Base-by-base conservation (phyloP, 352 stramenopile species). In the Phytophthora constricta region DNA sequence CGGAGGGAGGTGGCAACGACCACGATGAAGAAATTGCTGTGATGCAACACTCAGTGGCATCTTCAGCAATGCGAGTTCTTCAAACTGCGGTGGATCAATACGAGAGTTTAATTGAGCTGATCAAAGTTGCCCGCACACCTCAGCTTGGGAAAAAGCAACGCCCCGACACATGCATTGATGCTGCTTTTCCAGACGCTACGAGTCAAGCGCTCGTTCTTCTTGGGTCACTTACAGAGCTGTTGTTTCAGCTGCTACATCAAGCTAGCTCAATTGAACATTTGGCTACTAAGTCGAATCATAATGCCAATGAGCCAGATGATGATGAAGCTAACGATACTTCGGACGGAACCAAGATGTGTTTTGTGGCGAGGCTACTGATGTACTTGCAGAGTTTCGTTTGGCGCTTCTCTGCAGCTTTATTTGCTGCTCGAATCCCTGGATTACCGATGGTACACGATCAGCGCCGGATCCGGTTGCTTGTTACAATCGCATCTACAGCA, bases 241-340 rank as follows among this genome's bases (percentile, higher is more conserved):
- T 90, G 20, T 93, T 89, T 57, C 51, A 89, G 31, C 55, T 92
- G 8, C 55, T 93, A 31, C 75, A 76, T 8, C 80, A 76, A 25
- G 65, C 80, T 1, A 90, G 79, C 46, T 60, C 55, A 23, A 87
- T 90, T 34, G 65, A 76, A 13, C 71, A 67, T 20, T 65, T 91
- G 43, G 73, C 51, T 23, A 65, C 49, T 19, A 49, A 63, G 20
- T 9, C 20, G 4, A 39, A 53, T 4, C 16, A 61, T 19, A 49
- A 55, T 34, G n/a, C 11, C 23, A 58, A 37, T 4, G 37, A 33
- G 2, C 34, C 62, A n/a, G 65, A 72, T 4, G 58, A 74, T 22
- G 47, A 62, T 2, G 62, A 82, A 9, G 66, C n/a, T n/a, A n/a
- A 60, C 17, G 57, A 70, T n/a, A 28, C 52, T 14, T 61, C 65